Evolutionary conservation across 164 flowering plant species (phyloP).

Genomic region (Cinnamomum chago): DNA sequence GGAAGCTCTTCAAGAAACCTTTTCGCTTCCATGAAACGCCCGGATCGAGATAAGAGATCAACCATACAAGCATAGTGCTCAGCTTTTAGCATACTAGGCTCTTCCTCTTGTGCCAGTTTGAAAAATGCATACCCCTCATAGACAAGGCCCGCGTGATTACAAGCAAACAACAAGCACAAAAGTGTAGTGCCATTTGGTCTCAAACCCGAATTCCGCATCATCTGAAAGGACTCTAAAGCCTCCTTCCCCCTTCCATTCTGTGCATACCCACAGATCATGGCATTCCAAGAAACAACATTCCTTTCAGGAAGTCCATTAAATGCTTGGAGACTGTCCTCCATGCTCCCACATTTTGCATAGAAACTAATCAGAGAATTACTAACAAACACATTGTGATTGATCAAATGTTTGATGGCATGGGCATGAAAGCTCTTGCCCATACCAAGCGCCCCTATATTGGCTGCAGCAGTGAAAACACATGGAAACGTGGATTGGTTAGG

Average conservation of each 20-base stretch:
- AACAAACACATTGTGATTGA: conserved; percentile 41
- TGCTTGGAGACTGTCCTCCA: conserved; percentile 62
- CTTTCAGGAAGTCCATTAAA: conserved; percentile 41
- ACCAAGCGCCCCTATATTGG: conserved; percentile 65
- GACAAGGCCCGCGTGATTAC: conserved; percentile 72
- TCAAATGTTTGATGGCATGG: conserved; percentile 57
- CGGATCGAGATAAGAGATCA: conserved; percentile 66
- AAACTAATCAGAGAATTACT: conserved; percentile 68
- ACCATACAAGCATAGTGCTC: conserved; percentile 87
- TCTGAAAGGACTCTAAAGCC: conserved; percentile 33
- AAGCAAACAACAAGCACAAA: conserved; percentile 64
- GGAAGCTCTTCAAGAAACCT: conserved; percentile 49
- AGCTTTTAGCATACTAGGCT: conserved; percentile 39
- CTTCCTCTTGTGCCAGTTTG: conserved; percentile 28
- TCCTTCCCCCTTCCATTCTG: conserved; percentile 71
- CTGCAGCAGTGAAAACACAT: conserved; percentile 59
- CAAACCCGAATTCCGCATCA: background rate
- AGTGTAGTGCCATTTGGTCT: conserved; percentile 26
- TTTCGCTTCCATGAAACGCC: conserved; percentile 53
- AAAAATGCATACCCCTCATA: conserved; percentile 53
- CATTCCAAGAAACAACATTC: conserved; percentile 80
- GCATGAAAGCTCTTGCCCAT: conserved; percentile 77
- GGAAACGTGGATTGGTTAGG: conserved; percentile 60
- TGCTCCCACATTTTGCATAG: conserved; percentile 81
- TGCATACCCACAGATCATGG: conserved; percentile 72